Evolutionary conservation across 441 rosid species (phyloP).

Genomic region (Populus tomentosa): DNA sequence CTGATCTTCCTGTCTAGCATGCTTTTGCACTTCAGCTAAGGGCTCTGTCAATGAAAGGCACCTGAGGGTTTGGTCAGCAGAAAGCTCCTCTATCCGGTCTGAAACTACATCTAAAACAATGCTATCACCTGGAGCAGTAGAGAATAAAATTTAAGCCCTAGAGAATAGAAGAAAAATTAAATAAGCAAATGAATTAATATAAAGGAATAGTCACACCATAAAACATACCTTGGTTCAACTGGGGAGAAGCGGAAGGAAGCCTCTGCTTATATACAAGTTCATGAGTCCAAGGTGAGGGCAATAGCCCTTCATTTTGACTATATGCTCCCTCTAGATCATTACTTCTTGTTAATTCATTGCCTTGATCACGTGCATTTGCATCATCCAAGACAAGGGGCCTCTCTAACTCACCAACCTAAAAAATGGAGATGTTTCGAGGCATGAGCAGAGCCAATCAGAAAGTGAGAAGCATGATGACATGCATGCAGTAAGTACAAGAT

Average conservation of each 20-base stretch:
- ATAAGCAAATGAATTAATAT: slow-evolving; percentile 10
- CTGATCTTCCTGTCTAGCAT: slow-evolving; percentile 31
- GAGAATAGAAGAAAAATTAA: background rate
- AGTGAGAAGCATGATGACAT: no score
- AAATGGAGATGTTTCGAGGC: slow-evolving; percentile 11
- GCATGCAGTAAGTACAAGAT: background rate
- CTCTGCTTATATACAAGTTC: slow-evolving; percentile 70
- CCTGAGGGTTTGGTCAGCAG: slow-evolving; percentile 69
- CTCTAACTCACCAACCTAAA: no score
- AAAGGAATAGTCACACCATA: slow-evolving; percentile 13
- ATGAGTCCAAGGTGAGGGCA: slow-evolving; percentile 39
- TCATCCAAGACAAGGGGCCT: slow-evolving; percentile 69
- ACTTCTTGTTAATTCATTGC: slow-evolving; percentile 48
- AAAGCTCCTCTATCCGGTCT: slow-evolving; percentile 51
- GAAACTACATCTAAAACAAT: slow-evolving; percentile 58
- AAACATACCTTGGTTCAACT: slow-evolving; percentile 39
- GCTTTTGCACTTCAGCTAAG: slow-evolving; percentile 39
- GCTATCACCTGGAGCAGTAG: slow-evolving; percentile 51
- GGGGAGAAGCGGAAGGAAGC: slow-evolving; percentile 47
- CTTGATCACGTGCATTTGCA: slow-evolving; percentile 39
- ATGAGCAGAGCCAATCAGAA: background rate
- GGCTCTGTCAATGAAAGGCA: slow-evolving; percentile 29
- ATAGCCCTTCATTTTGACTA: slow-evolving; percentile 56
- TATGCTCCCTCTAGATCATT: slow-evolving; percentile 74
- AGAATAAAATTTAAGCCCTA: slow-evolving; percentile 7